These are phyloP conservation scores for Globisporangium iwayamae DNA, from an alignment of 352 stramenopile species.

Conservation along the genomic window DNA sequence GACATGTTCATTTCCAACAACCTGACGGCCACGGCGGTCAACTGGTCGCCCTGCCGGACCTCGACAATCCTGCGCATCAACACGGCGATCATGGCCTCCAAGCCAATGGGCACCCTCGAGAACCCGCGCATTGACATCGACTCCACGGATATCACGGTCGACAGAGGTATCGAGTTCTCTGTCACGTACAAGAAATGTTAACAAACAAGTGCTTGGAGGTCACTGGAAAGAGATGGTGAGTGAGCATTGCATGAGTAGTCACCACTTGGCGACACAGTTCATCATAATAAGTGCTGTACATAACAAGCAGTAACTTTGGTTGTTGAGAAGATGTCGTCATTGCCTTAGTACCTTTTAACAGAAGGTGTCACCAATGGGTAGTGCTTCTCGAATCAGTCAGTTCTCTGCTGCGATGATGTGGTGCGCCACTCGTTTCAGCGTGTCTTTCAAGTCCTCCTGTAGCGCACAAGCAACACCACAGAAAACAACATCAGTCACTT, in stretches of 20 bases:
- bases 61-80: constrained; percentile 34
- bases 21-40: constrained; percentile 17
- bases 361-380: background rate
- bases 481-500: background rate
- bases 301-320: too few species aligned
- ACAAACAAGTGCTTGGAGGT: background rate
- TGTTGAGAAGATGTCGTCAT: background rate
- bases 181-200: constrained; percentile 24
- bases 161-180: constrained; percentile 26
- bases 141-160: constrained; percentile 24
- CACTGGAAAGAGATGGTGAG: too few species aligned
- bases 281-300: too few species aligned
- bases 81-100: constrained; percentile 22
- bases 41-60: constrained; percentile 24
- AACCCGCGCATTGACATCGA: constrained; percentile 25
- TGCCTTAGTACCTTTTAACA: background rate
- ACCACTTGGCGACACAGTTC: too few species aligned
- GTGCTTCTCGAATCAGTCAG: background rate
- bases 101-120: constrained; percentile 1
- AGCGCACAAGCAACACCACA: background rate
- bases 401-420: constrained; percentile 21
- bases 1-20: constrained; percentile 23
- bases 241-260: background rate
- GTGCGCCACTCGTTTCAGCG: constrained; percentile 38
- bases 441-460: constrained; percentile 51